phyloP scores from a whole-genome alignment of 1,139 yeast genomes.

The Candida sojae region DNA sequence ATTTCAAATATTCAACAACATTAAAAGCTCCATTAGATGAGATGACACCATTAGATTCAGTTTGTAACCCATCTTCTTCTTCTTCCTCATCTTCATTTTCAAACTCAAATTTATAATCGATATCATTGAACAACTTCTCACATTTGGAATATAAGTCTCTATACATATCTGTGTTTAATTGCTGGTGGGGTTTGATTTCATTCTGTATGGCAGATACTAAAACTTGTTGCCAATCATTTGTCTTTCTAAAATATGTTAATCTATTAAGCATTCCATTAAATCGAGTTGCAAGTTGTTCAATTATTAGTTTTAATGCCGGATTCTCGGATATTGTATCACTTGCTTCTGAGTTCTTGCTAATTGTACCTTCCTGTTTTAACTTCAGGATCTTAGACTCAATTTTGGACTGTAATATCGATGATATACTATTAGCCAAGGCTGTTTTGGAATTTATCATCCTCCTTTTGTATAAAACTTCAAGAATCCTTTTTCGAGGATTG shows the following conservation, averaged over 20 bases:
- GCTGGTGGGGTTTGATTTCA: constrained; percentile 17
- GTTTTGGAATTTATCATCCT: constrained; percentile 28
- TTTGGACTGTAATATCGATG: constrained; percentile 35
- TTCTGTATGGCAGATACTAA: constrained; percentile 22
- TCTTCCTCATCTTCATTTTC: constrained; percentile 16
- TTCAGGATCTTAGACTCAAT: constrained; percentile 22
- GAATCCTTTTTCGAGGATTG: neutral
- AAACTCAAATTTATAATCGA: constrained; percentile 24
- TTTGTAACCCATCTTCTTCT: constrained; percentile 4
- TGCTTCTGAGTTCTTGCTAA: constrained; percentile 5
- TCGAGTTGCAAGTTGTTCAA: constrained; percentile 23
- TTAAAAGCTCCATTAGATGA: constrained; percentile 16
- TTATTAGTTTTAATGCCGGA: constrained; percentile 14
- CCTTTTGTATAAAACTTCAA: constrained; percentile 13
- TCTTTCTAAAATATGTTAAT: constrained; percentile 1
- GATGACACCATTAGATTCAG: neutral
- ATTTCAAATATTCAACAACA: constrained; percentile 18
- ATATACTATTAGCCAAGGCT: constrained; percentile 40
- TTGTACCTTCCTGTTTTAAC: constrained; percentile 9
- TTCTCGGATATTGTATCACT: constrained; percentile 5
- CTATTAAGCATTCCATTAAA: constrained; percentile 18
- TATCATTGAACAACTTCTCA: constrained; percentile 23
- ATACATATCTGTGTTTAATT: constrained; percentile 15
- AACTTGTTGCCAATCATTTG: constrained; percentile 31
- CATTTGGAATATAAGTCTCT: constrained; percentile 20